phyloP scores from a whole-genome alignment of 1,139 yeast genomes.

The Nakaseomyces kungkrabaensis region DNA sequence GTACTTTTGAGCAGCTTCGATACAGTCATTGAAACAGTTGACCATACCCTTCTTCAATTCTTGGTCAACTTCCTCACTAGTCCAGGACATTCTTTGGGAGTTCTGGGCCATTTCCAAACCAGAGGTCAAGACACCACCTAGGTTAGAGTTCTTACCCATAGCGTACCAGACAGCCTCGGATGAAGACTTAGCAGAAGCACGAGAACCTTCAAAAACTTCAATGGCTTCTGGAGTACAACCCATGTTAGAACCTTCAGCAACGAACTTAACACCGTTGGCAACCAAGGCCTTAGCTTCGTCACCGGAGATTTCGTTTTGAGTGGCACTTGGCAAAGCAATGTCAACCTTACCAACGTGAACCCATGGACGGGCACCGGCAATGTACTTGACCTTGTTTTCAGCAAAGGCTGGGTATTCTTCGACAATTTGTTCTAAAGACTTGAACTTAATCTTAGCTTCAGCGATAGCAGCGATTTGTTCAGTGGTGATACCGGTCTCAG shows the following conservation, averaged over 20 bases:
- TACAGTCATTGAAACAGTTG: conserved; percentile 87
- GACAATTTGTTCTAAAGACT: conserved; percentile 62
- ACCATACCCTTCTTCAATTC: conserved; percentile 87
- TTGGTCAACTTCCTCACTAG: conserved; percentile 77
- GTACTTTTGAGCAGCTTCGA: conserved; percentile 75
- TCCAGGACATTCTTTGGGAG: conserved; percentile 88
- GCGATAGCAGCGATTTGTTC: conserved; percentile 72
- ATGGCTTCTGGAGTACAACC: conserved; percentile 98
- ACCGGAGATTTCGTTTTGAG: conserved; percentile 95
- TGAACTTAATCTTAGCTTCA: conserved; percentile 73
- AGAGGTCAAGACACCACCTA: conserved; percentile 99
- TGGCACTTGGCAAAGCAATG: conserved; percentile 95
- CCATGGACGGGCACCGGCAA: conserved; percentile 97
- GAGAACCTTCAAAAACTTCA: conserved; percentile 81
- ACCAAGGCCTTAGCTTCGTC: conserved; percentile 93
- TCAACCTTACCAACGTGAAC: conserved; percentile 82
- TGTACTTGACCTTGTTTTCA: conserved; percentile 55
- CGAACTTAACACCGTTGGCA: conserved; percentile 82
- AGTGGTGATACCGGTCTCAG: conserved; percentile 69
- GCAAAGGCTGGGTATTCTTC: conserved; percentile 53
- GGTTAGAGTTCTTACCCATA: conserved; percentile 98
- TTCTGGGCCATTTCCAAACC: conserved; percentile 99
- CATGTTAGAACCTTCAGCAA: conserved; percentile 99
- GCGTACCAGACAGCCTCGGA: conserved; percentile 81
- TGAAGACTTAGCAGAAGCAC: conserved; percentile 41